Conservation (phyloP, 495 filamentous ascomycete genomes). For the Xylaria cubensis region DNA sequence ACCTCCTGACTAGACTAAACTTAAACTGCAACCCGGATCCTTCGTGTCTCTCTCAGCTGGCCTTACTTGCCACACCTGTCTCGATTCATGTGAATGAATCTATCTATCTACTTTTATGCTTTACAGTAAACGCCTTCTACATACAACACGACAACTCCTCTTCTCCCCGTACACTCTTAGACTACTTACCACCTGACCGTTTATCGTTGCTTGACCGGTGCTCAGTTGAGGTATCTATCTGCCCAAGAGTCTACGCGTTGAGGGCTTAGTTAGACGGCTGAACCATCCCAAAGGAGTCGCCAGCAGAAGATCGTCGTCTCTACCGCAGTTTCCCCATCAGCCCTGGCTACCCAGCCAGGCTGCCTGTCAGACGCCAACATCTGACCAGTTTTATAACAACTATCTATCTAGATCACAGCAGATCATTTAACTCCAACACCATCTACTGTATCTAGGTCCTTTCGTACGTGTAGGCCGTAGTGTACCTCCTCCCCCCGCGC, state of each 20-base stretch:
- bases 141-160: not conserved
- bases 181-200: too few species aligned
- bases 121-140: not conserved
- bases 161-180: too few species aligned
- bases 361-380: constrained; percentile 19
- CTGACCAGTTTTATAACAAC: constrained; percentile 1
- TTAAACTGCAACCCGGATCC: constrained; percentile 1
- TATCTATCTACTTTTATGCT: not conserved
- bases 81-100: not conserved
- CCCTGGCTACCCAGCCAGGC: constrained; percentile 1
- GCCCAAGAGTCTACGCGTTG: constrained; percentile 9
- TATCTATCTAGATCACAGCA: not conserved
- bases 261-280: constrained; percentile 19
- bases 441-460: not conserved
- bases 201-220: not conserved
- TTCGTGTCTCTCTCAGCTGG: constrained; percentile 1
- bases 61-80: constrained; percentile 1
- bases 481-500: not conserved
- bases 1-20: not conserved
- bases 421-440: not conserved
- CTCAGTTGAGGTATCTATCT: constrained; percentile 5
- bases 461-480: not conserved
- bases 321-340: constrained; percentile 24
- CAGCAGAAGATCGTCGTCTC: constrained; percentile 27
- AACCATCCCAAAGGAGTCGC: constrained; percentile 25